Percentiles rank a stretch among this genome's conserved stretches.
Conservation (phyloP, 2,329 filamentous ascomycete species). For the Aspergillus hiratsukae region DNA sequence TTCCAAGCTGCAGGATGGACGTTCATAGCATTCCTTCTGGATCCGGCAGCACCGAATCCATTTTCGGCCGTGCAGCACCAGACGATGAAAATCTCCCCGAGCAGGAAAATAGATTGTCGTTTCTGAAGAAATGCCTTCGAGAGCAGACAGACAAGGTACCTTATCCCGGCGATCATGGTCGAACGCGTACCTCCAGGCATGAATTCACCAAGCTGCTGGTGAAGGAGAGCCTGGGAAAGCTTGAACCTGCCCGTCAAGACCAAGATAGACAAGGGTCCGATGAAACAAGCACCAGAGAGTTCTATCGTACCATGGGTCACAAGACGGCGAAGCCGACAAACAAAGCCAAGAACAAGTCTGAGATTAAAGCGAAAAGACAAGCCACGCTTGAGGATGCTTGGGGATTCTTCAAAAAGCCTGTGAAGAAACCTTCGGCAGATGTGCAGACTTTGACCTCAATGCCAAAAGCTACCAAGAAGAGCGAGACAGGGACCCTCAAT, state of each 20-base stretch:
- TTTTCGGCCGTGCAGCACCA: not conserved
- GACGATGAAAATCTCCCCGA: not conserved
- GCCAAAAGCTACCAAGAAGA: not conserved
- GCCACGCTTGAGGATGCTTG: conserved; percentile 27
- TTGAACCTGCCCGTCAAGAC: conserved; percentile 9
- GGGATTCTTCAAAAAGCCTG: conserved; percentile 15
- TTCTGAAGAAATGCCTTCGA: conserved; percentile 1
- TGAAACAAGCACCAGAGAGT: conserved; percentile 21
- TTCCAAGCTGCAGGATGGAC: not conserved
- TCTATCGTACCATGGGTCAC: conserved; percentile 30
- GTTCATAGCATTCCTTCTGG: not conserved
- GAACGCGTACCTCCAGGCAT: not conserved
- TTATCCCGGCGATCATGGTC: not conserved
- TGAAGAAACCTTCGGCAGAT: conserved; percentile 2
- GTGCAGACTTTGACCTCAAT: not conserved
- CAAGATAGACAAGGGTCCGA: conserved; percentile 7
- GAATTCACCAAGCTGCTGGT: conserved; percentile 1
- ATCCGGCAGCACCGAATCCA: not conserved
- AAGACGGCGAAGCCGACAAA: conserved; percentile 14
- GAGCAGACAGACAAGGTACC: not conserved
- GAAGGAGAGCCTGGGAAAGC: conserved; percentile 8
- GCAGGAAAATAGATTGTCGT: conserved; percentile 2
- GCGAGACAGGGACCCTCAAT: not conserved
- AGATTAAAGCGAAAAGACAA: conserved; percentile 20
- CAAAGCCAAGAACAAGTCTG: conserved; percentile 15